These are phyloP conservation scores for Delonix regia DNA, from an alignment of 306 rosid species.

Conservation along the genomic window DNA sequence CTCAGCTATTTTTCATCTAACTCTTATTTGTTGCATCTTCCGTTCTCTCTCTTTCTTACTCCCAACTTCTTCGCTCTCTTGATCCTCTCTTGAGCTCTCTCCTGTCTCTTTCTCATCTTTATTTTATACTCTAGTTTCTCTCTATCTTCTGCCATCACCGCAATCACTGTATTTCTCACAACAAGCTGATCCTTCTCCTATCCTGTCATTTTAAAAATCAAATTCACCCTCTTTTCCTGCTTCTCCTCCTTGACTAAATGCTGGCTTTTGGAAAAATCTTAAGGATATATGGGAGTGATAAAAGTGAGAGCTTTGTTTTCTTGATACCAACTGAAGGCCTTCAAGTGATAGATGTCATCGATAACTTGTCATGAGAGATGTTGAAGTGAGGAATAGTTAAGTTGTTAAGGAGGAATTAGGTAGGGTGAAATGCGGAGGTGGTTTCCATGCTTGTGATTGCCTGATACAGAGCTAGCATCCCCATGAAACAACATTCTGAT, in stretches of 20 bases:
- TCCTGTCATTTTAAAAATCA: constrained; percentile 24
- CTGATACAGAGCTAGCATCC: not conserved
- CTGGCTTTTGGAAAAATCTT: not conserved
- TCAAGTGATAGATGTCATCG: constrained; percentile 3
- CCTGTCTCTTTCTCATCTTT: too few relatives aligned
- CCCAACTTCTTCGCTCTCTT: too few relatives aligned
- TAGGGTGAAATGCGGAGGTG: not conserved
- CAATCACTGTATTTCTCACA: constrained; percentile 25
- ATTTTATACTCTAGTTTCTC: too few relatives aligned
- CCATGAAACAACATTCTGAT: too few relatives aligned
- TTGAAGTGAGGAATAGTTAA: constrained; percentile 27
- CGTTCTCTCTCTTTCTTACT: too few relatives aligned
- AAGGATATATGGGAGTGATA: not conserved
- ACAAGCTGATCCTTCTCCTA: constrained; percentile 35
- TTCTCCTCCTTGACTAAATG: not conserved
- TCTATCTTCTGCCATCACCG: not conserved
- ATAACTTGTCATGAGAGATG: constrained; percentile 33
- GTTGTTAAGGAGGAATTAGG: constrained; percentile 37
- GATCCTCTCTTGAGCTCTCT: too few relatives aligned
- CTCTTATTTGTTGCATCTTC: too few relatives aligned
- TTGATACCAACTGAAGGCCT: not conserved
- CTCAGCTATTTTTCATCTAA: too few relatives aligned
- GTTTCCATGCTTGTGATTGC: not conserved
- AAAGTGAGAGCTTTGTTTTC: not conserved
- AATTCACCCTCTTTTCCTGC: constrained; percentile 8